Conservation (phyloP, 805 yeast species). For the Cyberlindnera veronae region DNA sequence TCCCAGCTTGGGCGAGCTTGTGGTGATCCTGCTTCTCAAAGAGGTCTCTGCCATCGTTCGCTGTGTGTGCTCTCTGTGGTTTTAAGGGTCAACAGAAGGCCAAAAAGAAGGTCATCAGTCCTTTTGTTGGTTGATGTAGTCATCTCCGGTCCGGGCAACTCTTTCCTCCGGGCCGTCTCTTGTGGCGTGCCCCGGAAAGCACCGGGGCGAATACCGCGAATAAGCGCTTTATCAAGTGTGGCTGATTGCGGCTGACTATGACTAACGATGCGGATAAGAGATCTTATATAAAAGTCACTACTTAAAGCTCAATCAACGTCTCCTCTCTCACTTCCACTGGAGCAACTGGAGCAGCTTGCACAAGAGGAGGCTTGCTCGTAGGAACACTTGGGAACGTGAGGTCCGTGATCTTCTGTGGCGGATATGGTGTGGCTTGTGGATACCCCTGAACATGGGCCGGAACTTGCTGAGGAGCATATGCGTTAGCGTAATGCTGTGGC, state of each 20-base stretch:
- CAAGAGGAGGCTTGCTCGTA: constrained; percentile 23
- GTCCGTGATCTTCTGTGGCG: constrained; percentile 29
- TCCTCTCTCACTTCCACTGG: constrained; percentile 21
- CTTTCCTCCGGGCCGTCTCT: too few relatives aligned
- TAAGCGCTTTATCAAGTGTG: neutral
- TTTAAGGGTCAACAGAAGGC: too few relatives aligned
- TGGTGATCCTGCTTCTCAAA: constrained; percentile 1
- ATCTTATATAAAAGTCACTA: neutral
- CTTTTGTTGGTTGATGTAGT: too few relatives aligned
- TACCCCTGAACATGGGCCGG: constrained; percentile 5
- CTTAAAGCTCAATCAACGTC: constrained; percentile 32
- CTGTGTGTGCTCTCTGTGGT: neutral
- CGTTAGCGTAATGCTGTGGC: constrained; percentile 4
- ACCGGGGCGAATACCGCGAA: neutral
- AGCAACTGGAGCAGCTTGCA: constrained; percentile 9
- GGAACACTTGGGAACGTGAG: constrained; percentile 42
- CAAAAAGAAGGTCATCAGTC: too few relatives aligned
- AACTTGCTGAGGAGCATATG: constrained; percentile 5
- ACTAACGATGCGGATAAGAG: too few relatives aligned
- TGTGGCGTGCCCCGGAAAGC: neutral
- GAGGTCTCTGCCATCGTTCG: constrained; percentile 2
- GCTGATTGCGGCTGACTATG: neutral
- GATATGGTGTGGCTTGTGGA: constrained; percentile 9
- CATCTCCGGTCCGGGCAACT: too few relatives aligned
- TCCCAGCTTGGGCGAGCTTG: constrained; percentile 7